phyloP scores from a whole-genome alignment of 2,329 filamentous ascomycete species.

The Calycina marina region DNA sequence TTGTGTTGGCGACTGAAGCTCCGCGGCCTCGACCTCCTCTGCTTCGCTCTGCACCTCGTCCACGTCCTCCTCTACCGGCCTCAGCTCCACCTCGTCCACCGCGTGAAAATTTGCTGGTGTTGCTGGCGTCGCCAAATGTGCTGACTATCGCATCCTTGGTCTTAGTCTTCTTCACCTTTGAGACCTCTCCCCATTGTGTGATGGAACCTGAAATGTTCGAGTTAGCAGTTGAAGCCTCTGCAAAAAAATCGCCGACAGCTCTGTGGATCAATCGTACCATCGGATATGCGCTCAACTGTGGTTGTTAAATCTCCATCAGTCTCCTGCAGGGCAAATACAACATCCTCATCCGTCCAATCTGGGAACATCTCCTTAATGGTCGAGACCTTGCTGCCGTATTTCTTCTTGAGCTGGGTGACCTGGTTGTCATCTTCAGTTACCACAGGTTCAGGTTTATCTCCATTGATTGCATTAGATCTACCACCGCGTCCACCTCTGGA shows the following conservation, averaged over 20 bases:
- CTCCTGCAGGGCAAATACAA: slow-evolving; percentile 86
- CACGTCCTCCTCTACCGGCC: slow-evolving; percentile 43
- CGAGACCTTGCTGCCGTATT: slow-evolving; percentile 64
- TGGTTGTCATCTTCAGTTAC: slow-evolving; percentile 70
- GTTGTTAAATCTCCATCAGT: slow-evolving; percentile 63
- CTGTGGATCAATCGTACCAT: too few relatives aligned
- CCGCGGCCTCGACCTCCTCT: slow-evolving; percentile 45
- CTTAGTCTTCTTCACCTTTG: slow-evolving; percentile 70
- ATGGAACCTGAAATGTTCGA: slow-evolving; percentile 45
- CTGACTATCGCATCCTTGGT: slow-evolving; percentile 39
- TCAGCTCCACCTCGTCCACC: slow-evolving; percentile 46
- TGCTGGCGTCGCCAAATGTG: slow-evolving; percentile 35
- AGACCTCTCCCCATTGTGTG: slow-evolving; percentile 74
- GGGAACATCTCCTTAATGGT: slow-evolving; percentile 87
- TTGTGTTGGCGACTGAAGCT: slow-evolving; percentile 44
- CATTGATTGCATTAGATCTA: slow-evolving; percentile 53
- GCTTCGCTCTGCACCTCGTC: slow-evolving; percentile 46
- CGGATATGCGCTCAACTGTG: slow-evolving; percentile 64
- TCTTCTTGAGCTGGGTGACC: slow-evolving; percentile 81
- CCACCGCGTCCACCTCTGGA: slow-evolving; percentile 56
- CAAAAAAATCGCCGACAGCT: too few relatives aligned
- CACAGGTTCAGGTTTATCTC: slow-evolving; percentile 51
- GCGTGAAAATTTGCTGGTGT: slow-evolving; percentile 33
- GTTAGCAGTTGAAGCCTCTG: too few relatives aligned
- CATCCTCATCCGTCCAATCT: slow-evolving; percentile 89